Conservation (phyloP, 1,139 yeast species). For the Scheffersomyces stambukii region DNA sequence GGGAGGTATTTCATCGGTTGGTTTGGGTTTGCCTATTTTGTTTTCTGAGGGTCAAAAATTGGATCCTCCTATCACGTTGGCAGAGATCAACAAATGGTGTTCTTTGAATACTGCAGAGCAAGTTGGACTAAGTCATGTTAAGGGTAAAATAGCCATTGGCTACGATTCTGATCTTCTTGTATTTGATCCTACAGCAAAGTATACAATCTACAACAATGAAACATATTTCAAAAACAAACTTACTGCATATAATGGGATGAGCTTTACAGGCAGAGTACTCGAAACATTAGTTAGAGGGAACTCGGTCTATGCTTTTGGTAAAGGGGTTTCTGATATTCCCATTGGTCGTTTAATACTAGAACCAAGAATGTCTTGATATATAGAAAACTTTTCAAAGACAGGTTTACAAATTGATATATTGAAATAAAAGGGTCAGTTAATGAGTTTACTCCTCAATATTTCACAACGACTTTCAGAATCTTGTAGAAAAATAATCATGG, state of each 20-base stretch:
- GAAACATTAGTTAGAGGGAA: conserved; percentile 79
- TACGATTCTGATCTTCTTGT: conserved; percentile 84
- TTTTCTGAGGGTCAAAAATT: conserved; percentile 68
- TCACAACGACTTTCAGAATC: too few relatives aligned
- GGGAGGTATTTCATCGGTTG: conserved; percentile 97
- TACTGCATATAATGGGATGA: conserved; percentile 77
- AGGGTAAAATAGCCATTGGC: conserved; percentile 71
- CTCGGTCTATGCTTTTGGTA: conserved; percentile 53
- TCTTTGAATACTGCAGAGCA: conserved; percentile 80
- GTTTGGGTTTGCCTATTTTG: conserved; percentile 78
- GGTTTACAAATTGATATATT: too few relatives aligned
- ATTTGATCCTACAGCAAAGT: conserved; percentile 61
- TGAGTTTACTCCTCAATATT: too few relatives aligned
- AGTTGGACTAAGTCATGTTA: conserved; percentile 67
- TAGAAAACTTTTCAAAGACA: too few relatives aligned
- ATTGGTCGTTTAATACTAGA: conserved; percentile 59
- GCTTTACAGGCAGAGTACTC: conserved; percentile 65
- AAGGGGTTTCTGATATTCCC: conserved; percentile 55
- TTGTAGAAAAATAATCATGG: too few relatives aligned
- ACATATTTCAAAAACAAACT: conserved; percentile 79
- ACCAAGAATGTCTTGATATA: conserved; percentile 28
- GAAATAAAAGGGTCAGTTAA: too few relatives aligned
- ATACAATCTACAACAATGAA: conserved; percentile 53
- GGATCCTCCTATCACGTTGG: conserved; percentile 49
- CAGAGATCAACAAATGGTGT: conserved; percentile 74